Percentiles rank a stretch among this genome's conserved stretches.
Conservation (phyloP, 306 rosid genomes). For the Castanospermum australe region DNA sequence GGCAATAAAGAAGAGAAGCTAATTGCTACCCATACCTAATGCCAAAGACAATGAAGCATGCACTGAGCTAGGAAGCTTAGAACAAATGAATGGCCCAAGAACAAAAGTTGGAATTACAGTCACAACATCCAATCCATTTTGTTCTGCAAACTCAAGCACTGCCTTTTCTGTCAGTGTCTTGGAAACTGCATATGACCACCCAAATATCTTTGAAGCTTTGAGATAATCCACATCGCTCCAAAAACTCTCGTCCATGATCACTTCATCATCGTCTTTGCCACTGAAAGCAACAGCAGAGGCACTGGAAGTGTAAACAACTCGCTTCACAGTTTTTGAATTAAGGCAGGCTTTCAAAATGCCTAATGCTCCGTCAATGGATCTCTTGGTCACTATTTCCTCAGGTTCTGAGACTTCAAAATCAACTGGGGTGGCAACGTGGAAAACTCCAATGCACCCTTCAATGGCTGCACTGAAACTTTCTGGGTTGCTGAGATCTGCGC, state of each 20-base stretch:
- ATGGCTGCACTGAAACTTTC: too few relatives aligned
- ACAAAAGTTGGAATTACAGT: slow-evolving; percentile 42
- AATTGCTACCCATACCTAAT: slow-evolving; percentile 10
- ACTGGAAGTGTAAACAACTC: slow-evolving; percentile 44
- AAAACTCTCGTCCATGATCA: slow-evolving; percentile 34
- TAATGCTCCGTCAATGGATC: slow-evolving; percentile 38
- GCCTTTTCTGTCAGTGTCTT: slow-evolving; percentile 46
- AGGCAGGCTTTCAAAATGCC: slow-evolving; percentile 39
- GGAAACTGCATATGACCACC: slow-evolving; percentile 26
- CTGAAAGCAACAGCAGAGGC: neutral
- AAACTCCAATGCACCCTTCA: too few relatives aligned
- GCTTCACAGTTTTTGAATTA: slow-evolving; percentile 32
- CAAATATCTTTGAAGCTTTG: neutral
- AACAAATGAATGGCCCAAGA: too few relatives aligned
- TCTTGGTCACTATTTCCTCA: slow-evolving; percentile 27
- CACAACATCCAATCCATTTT: slow-evolving; percentile 41
- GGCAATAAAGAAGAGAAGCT: neutral
- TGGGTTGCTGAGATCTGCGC: slow-evolving; percentile 41
- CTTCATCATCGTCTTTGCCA: neutral
- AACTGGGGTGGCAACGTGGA: slow-evolving; percentile 40
- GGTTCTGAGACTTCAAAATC: slow-evolving; percentile 24
- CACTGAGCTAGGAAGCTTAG: too few relatives aligned
- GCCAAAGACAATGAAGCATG: too few relatives aligned
- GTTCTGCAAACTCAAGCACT: slow-evolving; percentile 39
- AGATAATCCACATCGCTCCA: neutral